Base-by-base conservation (phyloP, 2,329 filamentous ascomycete species). In the Orbilia quercus region DNA sequence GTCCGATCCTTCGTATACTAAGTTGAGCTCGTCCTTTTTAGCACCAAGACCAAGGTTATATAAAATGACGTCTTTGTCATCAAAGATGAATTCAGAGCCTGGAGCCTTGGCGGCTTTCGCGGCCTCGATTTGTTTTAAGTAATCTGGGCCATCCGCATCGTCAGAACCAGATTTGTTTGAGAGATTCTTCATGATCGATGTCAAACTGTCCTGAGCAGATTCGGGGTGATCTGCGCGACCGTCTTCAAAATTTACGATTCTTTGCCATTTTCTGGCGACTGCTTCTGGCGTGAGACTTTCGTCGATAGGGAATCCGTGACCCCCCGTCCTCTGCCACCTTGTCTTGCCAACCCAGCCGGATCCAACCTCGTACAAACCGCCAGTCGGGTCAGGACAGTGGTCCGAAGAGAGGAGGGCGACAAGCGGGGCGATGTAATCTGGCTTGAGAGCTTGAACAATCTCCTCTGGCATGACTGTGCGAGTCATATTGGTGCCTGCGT, bases 401-500 rank as follows among this genome's bases (percentile, higher is more conserved):
- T 99, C 95, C 12, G 87, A 89, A 80, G 88, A 91, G 67, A 99
- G 90, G 45, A 93, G 88, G 63, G 94, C 88, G 57, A 99, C 93
- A 38, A 98, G 84, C 74, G 95, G 95, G 59, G 95, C 95, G 81
- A 99, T 93, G 82, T 96, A 98, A 80, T 98, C 94, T 72, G 95
- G 95, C 88, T 98, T 99, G 86, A 99, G 96, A 48, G 95, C 94
- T 84, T 98, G 93, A 16, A 99, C 93, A 84, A 98, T 88, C 84
- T 99, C 95, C 82, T 96, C 92, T 28, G 95, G 95, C 85, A 99
- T 87, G 80, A 99, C 91, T 55, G 91, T 94, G 77, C 89, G 87
- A 64, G 95, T 99, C 91, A 99, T 95, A 80, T 90, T 89, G 47
- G 95, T 99, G 78, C 95, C 95, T 40, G 95, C 95, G 79, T 98